Percentiles rank a stretch among this genome's conserved stretches.
These are phyloP conservation scores for Lathyrus oleraceus DNA, from an alignment of 306 rosid genomes.

Conservation along the genomic window DNA sequence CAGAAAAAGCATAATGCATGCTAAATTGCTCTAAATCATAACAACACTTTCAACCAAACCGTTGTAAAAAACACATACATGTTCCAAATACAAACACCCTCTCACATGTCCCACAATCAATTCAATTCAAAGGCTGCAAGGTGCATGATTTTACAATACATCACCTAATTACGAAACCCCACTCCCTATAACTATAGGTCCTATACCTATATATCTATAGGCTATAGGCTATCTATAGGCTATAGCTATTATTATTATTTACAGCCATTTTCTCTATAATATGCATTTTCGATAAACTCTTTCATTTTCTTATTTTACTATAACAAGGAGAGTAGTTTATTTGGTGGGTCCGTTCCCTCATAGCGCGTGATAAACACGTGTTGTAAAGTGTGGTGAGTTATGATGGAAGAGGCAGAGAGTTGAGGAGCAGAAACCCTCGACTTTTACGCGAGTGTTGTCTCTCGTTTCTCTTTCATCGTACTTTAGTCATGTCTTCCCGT, in stretches of 20 bases:
- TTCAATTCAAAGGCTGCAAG: conserved; percentile 29
- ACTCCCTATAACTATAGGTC: background rate
- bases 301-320: conserved; percentile 28
- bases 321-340: background rate
- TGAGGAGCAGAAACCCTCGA: conserved; percentile 46
- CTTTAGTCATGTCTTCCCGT: conserved; percentile 59
- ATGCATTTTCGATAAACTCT: conserved; percentile 12
- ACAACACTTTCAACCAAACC: conserved; percentile 27
- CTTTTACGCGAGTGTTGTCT: conserved; percentile 50
- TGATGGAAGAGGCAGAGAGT: conserved; percentile 29
- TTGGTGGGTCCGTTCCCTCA: background rate
- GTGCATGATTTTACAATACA: conserved; percentile 33
- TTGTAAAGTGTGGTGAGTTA: background rate
- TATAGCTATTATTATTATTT: background rate
- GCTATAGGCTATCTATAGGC: no score
- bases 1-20: conserved; percentile 18
- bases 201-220: background rate
- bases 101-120: conserved; percentile 30
- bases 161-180: conserved; percentile 29
- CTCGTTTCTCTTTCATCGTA: conserved; percentile 62
- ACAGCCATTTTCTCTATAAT: no score
- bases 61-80: conserved; percentile 17
- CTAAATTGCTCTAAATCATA: conserved; percentile 29
- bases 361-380: background rate
- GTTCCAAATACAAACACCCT: conserved; percentile 43